Base-by-base conservation (phyloP, 2,329 filamentous ascomycete species). In the Sporothrix humicola region DNA sequence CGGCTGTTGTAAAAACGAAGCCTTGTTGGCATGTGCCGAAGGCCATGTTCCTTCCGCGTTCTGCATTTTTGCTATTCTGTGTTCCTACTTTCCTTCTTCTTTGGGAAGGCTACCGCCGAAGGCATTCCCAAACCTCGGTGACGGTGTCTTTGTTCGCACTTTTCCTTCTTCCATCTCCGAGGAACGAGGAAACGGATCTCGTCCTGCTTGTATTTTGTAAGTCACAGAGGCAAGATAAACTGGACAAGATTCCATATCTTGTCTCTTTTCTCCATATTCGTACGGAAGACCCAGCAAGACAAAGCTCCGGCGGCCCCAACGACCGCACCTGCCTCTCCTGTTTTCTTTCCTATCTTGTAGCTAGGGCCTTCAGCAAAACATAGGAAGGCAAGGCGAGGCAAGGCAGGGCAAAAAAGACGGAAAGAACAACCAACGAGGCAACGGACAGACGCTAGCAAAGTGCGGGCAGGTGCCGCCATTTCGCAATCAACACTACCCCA, bases 41-140 rank as follows among this genome's bases (percentile, higher is more conserved):
- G 56, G 56, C 56, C 37, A 37, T 63, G 3, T 37, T 61, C 58
- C 58, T 37, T 61, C 58, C 31, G 10, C 20, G 9, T 42, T 42
- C 31, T 61, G 26, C 42, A 6, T 31, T 5, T 61, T 61, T 59
- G 5, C 56, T 6, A 2, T 31, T 61, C 31, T 15, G 9, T n/a
- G 10, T n/a, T 61, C 31, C 15, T 61, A 12, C 42, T 44, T 61
- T 61, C 58, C 31, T 61, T n/a, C 58, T 61, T 42, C 58, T 61
- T 44, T 61, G 58, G 58, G 58, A 61, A 61, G 31, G 58, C 42
- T 37, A 20, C 31, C 58, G 58, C 58, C 58, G 31, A 61, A 44
- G 58, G 20, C 58, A 44, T 20, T 44, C 58, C 15, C 58, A n/a
- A 9, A 8, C 31, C 20, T 42, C 12, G 56, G 56, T 31, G 56